Evolutionary conservation across 805 yeast species (phyloP).

Genomic region (Pichia gijzeniarum): DNA sequence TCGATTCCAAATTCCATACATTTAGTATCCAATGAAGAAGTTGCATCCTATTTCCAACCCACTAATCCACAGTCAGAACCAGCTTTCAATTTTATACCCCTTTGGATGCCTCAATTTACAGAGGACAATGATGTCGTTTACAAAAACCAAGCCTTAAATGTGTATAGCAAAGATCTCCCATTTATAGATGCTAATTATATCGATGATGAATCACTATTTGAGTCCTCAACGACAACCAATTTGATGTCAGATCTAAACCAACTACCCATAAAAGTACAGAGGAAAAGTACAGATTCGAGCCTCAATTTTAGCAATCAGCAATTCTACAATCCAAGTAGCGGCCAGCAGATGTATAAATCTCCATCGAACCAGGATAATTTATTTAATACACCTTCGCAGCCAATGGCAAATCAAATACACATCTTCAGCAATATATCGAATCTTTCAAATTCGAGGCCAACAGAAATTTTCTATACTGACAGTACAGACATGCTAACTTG

Average conservation of each 20-base stretch:
- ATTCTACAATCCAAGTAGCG: not conserved
- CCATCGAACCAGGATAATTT: not conserved
- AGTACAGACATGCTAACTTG: constrained; percentile 55
- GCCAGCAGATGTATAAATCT: too few relatives aligned
- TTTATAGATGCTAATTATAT: constrained; percentile 34
- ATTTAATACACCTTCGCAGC: not conserved
- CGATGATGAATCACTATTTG: constrained; percentile 30
- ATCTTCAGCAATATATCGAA: constrained; percentile 3
- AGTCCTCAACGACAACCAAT: constrained; percentile 21
- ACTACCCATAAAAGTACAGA: constrained; percentile 21
- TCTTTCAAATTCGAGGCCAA: constrained; percentile 2
- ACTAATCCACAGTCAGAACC: constrained; percentile 20
- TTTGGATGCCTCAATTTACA: constrained; percentile 61
- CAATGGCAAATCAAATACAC: not conserved
- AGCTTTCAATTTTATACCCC: constrained; percentile 30
- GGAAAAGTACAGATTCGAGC: not conserved
- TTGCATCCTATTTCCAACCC: constrained; percentile 23
- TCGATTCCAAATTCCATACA: constrained; percentile 12
- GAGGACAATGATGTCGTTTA: constrained; percentile 49
- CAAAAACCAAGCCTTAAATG: constrained; percentile 53
- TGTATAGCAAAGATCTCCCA: constrained; percentile 56
- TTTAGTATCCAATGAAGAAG: constrained; percentile 23
- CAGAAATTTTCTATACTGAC: constrained; percentile 44
- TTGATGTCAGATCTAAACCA: constrained; percentile 20
- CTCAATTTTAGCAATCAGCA: not conserved